Percentiles rank a stretch among this genome's conserved stretches.
These are phyloP conservation scores for Aspergillus sclerotioniger DNA, from an alignment of 495 filamentous ascomycete species.

Conservation along the genomic window DNA sequence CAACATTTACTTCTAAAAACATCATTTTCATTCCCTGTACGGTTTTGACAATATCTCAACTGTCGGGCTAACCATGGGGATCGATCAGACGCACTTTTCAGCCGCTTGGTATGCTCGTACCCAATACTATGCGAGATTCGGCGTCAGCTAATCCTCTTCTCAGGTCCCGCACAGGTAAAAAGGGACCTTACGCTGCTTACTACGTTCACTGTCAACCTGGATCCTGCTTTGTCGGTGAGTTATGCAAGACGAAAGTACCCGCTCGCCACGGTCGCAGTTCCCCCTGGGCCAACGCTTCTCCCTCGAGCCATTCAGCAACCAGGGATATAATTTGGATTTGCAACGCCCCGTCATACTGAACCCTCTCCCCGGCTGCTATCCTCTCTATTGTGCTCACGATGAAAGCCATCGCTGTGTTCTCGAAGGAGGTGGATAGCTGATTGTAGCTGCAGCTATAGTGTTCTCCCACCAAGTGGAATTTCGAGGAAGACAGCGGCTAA, in stretches of 20 bases:
- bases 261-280: background rate
- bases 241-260: background rate
- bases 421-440: background rate
- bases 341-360: background rate
- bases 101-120: conserved; percentile 63
- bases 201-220: conserved; percentile 67
- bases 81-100: conserved; percentile 66
- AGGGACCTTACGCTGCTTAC: conserved; percentile 83
- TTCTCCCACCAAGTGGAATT: background rate
- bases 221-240: conserved; percentile 61
- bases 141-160: conserved; percentile 24
- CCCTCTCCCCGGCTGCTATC: background rate
- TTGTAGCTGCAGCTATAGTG: background rate
- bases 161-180: conserved; percentile 77
- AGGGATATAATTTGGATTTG: background rate
- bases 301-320: background rate
- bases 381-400: background rate
- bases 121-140: conserved; percentile 1
- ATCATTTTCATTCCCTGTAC: background rate
- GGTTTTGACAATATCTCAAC: background rate
- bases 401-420: background rate
- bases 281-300: conserved; percentile 1
- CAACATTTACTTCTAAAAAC: conserved; percentile 5
- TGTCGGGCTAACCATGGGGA: conserved; percentile 26
- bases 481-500: background rate